These are phyloP conservation scores for Lophiotrema nucula DNA, from an alignment of 495 filamentous ascomycete species.

Conservation along the genomic window DNA sequence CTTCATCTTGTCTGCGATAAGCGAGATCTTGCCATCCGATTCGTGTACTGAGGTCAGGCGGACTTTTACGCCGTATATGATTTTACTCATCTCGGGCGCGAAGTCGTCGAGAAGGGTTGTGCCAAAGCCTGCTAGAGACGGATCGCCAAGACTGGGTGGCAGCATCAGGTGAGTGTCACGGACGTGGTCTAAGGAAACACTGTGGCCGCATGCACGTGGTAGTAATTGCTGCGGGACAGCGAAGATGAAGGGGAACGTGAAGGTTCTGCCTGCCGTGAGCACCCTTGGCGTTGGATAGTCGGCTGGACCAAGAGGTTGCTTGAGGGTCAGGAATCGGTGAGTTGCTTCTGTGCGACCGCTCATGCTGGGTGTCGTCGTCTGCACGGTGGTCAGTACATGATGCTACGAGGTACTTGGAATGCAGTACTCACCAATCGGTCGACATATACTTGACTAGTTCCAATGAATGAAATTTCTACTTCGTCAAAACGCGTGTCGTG, in stretches of 20 bases:
- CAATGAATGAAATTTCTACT: constrained; percentile 78
- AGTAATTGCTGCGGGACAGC: constrained; percentile 74
- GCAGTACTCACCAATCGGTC: no score
- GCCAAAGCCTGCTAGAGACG: constrained; percentile 48
- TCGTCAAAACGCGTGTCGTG: constrained; percentile 74
- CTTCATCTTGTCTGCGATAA: constrained; percentile 53
- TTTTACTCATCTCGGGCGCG: constrained; percentile 73
- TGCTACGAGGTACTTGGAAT: no score
- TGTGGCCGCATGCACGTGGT: constrained; percentile 60
- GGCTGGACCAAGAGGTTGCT: constrained; percentile 71
- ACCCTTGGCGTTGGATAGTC: constrained; percentile 69
- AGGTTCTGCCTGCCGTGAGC: constrained; percentile 62
- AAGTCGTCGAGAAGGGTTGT: constrained; percentile 69
- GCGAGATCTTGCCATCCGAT: constrained; percentile 45
- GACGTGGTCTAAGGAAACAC: constrained; percentile 55
- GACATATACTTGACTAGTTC: no score
- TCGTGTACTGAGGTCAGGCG: constrained; percentile 47
- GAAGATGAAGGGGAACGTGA: constrained; percentile 83
- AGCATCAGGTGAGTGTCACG: constrained; percentile 71
- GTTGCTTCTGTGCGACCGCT: constrained; percentile 53
- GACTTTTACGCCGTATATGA: constrained; percentile 72
- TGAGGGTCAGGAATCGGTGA: constrained; percentile 73
- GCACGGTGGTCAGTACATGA: no score
- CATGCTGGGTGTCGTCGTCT: constrained; percentile 46
- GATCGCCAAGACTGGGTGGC: constrained; percentile 77